Percentiles rank a stretch among this genome's conserved stretches.
phyloP scores from a whole-genome alignment of 306 rosid genomes.

The Quercus mongolica region DNA sequence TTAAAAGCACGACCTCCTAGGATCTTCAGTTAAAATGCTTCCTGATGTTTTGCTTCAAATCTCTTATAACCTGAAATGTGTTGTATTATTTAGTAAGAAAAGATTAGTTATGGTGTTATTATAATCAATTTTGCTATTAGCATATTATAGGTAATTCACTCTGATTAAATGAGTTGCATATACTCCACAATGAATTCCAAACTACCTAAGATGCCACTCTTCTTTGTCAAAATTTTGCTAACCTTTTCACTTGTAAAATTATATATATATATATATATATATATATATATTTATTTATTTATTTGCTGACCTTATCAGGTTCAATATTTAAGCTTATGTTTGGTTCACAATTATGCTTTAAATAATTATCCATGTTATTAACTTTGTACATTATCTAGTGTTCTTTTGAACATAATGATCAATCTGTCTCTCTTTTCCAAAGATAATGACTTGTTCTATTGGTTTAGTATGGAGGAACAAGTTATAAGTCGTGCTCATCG shows the following conservation, averaged over 20 bases:
- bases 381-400: background rate
- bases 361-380: background rate
- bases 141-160: background rate
- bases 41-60: background rate
- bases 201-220: background rate
- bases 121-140: background rate
- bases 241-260: background rate
- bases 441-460: constrained; percentile 6
- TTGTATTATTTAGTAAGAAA: background rate
- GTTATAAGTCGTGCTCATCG: constrained; percentile 99
- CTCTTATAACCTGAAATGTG: background rate
- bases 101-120: background rate
- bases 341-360: background rate
- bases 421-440: background rate
- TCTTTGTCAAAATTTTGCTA: background rate
- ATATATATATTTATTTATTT: too few relatives aligned
- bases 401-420: background rate
- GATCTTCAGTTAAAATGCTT: background rate
- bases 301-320: background rate
- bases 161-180: background rate
- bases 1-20: background rate
- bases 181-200: background rate
- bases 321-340: background rate
- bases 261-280: too few relatives aligned
- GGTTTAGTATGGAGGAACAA: constrained; percentile 90